Conservation (phyloP, 2,329 filamentous ascomycete species). For the Botryosphaeria dothidea region DNA sequence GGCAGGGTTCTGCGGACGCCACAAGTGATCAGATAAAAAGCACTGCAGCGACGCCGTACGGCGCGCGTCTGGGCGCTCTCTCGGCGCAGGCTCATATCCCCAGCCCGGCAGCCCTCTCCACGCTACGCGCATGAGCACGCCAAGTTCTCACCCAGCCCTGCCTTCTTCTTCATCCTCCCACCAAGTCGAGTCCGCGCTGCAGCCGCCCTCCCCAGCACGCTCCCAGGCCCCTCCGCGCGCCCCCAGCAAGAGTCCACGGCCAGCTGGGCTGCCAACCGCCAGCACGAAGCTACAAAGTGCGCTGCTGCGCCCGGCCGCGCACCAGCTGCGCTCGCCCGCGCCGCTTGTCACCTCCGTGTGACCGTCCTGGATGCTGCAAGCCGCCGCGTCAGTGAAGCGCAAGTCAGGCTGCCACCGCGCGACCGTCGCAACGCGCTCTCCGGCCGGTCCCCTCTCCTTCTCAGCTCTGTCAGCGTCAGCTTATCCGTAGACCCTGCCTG, state of each 20-base stretch:
- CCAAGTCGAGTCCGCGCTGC: background rate
- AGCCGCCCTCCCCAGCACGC: background rate
- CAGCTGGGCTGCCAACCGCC: background rate
- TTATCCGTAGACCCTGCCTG: conserved; percentile 16
- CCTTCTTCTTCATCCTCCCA: conserved; percentile 12
- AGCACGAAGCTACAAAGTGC: background rate
- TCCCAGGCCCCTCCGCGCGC: background rate
- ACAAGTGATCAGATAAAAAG: conserved; percentile 20
- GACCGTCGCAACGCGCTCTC: conserved; percentile 6
- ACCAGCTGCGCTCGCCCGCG: conserved; percentile 7
- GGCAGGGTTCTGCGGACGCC: conserved; percentile 16
- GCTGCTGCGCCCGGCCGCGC: conserved; percentile 13
- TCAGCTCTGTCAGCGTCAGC: conserved; percentile 19
- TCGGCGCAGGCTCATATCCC: conserved; percentile 17
- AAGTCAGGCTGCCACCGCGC: conserved; percentile 11
- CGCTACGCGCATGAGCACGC: conserved; percentile 15
- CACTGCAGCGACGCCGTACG: conserved; percentile 13
- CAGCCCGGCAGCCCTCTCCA: conserved; percentile 13
- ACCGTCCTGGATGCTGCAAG: conserved; percentile 19
- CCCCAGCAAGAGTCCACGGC: background rate
- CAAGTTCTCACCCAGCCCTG: conserved; percentile 9
- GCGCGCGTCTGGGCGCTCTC: conserved; percentile 13
- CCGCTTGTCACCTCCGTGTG: conserved; percentile 16
- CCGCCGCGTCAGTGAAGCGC: conserved; percentile 15
- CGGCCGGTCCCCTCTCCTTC: conserved; percentile 9